phyloP scores from a whole-genome alignment of 768 basidiomycete species.

The Tricholomella constricta region DNA sequence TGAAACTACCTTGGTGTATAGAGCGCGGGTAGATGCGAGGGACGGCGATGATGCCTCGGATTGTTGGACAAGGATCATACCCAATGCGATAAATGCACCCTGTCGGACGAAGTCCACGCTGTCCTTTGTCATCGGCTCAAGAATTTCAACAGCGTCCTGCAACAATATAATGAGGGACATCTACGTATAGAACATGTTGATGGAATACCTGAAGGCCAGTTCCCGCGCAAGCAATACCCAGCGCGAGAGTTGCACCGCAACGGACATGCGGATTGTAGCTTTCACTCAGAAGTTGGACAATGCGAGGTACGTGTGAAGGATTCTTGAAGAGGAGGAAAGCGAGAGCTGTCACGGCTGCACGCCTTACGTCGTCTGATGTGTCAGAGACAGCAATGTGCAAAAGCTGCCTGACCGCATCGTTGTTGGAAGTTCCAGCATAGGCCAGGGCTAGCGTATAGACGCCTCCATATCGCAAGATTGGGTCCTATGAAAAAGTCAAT shows the following conservation, averaged over 20 bases:
- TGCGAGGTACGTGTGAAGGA: constrained; percentile 92
- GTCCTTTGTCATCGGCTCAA: constrained; percentile 98
- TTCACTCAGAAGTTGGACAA: constrained; percentile 95
- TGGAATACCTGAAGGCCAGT: constrained; percentile 83
- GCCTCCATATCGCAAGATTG: constrained; percentile 95
- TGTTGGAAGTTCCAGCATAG: constrained; percentile 95
- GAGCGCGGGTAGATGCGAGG: constrained; percentile 74
- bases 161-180: not conserved
- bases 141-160: constrained; percentile 94
- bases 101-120: constrained; percentile 98
- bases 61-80: constrained; percentile 97
- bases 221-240: constrained; percentile 97
- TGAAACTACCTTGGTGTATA: constrained; percentile 85
- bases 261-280: constrained; percentile 99
- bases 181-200: not conserved
- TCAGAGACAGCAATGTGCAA: constrained; percentile 98
- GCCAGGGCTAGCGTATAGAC: constrained; percentile 96
- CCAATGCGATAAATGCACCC: constrained; percentile 92
- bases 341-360: constrained; percentile 94
- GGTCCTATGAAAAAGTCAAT: constrained; percentile 62
- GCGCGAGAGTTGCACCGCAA: constrained; percentile 93
- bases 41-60: constrained; percentile 89
- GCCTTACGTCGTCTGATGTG: constrained; percentile 94
- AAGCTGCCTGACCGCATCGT: constrained; percentile 87
- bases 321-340: constrained; percentile 98